Conservation (phyloP, 2,329 filamentous ascomycete species). For the Kalmusia sp. region DNA sequence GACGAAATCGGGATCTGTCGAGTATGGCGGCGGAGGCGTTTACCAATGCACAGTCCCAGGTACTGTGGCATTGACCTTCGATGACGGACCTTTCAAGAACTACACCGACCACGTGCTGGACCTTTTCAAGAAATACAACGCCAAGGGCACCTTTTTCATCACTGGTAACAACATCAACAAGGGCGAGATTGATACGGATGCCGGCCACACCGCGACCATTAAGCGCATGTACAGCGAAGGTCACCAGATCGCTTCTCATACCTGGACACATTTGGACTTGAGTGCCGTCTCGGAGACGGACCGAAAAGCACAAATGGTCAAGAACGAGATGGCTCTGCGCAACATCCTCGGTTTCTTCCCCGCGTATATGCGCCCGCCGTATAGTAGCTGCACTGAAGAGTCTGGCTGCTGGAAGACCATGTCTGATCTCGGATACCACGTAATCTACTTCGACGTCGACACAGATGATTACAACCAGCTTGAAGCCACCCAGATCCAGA, state of each 20-base stretch:
- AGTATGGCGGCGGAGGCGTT: conserved; percentile 65
- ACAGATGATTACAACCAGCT: conserved; percentile 67
- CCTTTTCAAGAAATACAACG: conserved; percentile 64
- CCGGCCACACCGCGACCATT: conserved; percentile 58
- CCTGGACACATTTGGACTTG: conserved; percentile 61
- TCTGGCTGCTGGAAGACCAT: conserved; percentile 51
- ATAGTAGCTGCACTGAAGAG: conserved; percentile 54
- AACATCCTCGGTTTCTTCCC: conserved; percentile 64
- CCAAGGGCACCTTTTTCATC: conserved; percentile 73
- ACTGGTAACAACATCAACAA: conserved; percentile 65
- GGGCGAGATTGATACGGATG: conserved; percentile 61
- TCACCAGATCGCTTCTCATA: conserved; percentile 68
- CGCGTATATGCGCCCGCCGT: conserved; percentile 61
- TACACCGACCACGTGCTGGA: conserved; percentile 69
- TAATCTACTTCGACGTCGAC: conserved; percentile 68
- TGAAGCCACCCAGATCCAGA: conserved; percentile 55
- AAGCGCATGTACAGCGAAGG: conserved; percentile 62
- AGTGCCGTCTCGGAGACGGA: conserved; percentile 52
- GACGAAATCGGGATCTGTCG: conserved; percentile 60
- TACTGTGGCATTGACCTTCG: conserved; percentile 70
- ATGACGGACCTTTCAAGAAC: conserved; percentile 67
- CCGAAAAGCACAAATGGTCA: conserved; percentile 58
- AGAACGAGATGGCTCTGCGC: conserved; percentile 63
- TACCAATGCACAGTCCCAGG: conserved; percentile 61
- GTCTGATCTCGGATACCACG: conserved; percentile 62